Evolutionary conservation across 441 rosid genomes (phyloP).

Genomic region (Populus hybrid): DNA sequence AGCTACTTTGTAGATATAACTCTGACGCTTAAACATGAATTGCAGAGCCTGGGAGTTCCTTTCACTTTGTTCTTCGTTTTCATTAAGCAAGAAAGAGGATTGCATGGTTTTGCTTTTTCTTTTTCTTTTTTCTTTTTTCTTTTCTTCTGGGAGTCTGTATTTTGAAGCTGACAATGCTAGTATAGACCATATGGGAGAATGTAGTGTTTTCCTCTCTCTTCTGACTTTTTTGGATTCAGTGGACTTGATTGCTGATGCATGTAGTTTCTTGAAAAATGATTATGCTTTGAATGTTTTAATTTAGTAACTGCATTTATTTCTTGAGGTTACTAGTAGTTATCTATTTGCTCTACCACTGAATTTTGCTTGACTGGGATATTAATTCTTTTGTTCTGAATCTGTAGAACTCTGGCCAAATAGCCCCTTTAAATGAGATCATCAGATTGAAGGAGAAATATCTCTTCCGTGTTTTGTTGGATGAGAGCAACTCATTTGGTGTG

Average conservation of each 20-base stretch:
- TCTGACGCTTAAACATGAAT: no score
- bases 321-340: not conserved
- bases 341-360: not conserved
- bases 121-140: no score
- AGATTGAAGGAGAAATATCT: slow-evolving; percentile 82
- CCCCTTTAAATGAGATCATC: slow-evolving; percentile 90
- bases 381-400: slow-evolving; percentile 9
- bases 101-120: no score
- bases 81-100: no score
- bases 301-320: not conserved
- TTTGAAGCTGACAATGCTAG: not conserved
- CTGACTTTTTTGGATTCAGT: not conserved
- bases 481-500: slow-evolving; percentile 93
- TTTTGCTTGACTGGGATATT: not conserved
- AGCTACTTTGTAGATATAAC: no score
- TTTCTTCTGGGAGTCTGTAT: not conserved
- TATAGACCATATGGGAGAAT: not conserved
- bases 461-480: slow-evolving; percentile 89
- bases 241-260: slow-evolving; percentile 1
- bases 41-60: no score
- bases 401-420: slow-evolving; percentile 93
- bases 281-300: not conserved
- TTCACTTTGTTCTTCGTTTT: no score
- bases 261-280: not conserved
- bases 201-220: not conserved